These are phyloP conservation scores for Sclerotinia minor DNA, from an alignment of 2,329 filamentous ascomycete genomes.

Conservation along the genomic window DNA sequence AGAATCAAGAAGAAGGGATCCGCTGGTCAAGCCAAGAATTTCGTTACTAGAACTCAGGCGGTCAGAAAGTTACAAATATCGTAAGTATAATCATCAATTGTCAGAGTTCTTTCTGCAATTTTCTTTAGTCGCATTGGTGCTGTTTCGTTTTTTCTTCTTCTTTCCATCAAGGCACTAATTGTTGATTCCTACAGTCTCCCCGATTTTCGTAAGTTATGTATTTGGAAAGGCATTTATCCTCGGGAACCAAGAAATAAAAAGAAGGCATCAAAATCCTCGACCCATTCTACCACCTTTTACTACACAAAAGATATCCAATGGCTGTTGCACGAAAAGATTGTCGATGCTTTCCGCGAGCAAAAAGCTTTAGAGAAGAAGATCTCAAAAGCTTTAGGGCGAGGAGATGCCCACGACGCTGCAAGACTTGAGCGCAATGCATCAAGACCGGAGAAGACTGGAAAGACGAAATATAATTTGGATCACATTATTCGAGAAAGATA, in stretches of 20 bases:
- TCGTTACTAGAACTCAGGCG: constrained; percentile 94
- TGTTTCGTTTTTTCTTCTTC: neutral
- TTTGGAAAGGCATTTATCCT: constrained; percentile 99
- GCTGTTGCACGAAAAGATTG: constrained; percentile 90
- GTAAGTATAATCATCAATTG: constrained; percentile 17
- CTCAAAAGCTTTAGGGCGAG: constrained; percentile 82
- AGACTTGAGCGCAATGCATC: constrained; percentile 84
- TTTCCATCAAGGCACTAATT: neutral
- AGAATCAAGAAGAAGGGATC: constrained; percentile 87
- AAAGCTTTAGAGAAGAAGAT: constrained; percentile 98
- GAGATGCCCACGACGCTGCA: constrained; percentile 85
- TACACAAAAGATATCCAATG: constrained; percentile 97
- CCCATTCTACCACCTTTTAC: constrained; percentile 88
- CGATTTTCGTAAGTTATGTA: constrained; percentile 97
- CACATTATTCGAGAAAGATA: constrained; percentile 98
- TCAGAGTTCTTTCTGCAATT: neutral
- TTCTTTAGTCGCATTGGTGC: neutral
- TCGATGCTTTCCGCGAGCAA: constrained; percentile 94
- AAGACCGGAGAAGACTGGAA: constrained; percentile 85
- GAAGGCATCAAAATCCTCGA: constrained; percentile 90
- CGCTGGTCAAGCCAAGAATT: constrained; percentile 94
- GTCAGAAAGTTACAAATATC: constrained; percentile 92
- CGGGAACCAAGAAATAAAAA: constrained; percentile 96
- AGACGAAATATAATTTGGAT: constrained; percentile 86
- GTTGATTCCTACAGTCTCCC: constrained; percentile 64